Base-by-base conservation (phyloP, 1,139 yeast genomes). In the Pichia sp. region DNA sequence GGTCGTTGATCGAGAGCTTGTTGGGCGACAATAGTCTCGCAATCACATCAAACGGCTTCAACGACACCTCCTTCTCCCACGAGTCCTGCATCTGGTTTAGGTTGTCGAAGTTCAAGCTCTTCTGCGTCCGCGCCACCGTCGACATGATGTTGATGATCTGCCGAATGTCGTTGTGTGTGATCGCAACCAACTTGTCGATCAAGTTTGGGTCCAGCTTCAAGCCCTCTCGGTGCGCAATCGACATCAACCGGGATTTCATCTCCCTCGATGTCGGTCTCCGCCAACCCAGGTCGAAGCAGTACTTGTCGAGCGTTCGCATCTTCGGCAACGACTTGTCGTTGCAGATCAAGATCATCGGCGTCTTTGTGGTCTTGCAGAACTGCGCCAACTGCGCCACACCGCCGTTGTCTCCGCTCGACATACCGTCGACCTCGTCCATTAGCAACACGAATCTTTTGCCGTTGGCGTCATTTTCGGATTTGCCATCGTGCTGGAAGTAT, bases 371-470 rank as follows among this genome's bases (percentile, higher is more conserved):
- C 46, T 86, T 79, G 68, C 98, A 93, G 63, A 90, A 86, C 47
- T 86, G 84, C 0, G 97, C 92, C 72, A 95, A 78, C 56, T 92
- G 96, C 30, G 97, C 98, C 24, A 95, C 97, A 61, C 99, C 99
- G 60, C 99, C 99, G 64, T 95, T 85, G 70, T 95, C 99, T 61
- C 99, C 99, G 65, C 95, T 91, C 46, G 97, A 89, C 99, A 95
- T 93, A 62, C 99, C 99, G 70, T 95, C 99, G 36, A 95, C 99
- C 73, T 95, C 99, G 72, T 95, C 99, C 98, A 95, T 91, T 60
- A 95, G 87, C 51, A 93, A 78, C 52, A 92, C 91, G 62, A 92
- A 83, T 55, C 81, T 83, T 41, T 61, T 64, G 20, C 64, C 64
- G 47, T 66, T 68, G 3, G 10, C 44, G 14, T 20, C 24, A 20